Base-by-base conservation (phyloP, 2,329 filamentous ascomycete species). In the Aspergillus costaricaensis region DNA sequence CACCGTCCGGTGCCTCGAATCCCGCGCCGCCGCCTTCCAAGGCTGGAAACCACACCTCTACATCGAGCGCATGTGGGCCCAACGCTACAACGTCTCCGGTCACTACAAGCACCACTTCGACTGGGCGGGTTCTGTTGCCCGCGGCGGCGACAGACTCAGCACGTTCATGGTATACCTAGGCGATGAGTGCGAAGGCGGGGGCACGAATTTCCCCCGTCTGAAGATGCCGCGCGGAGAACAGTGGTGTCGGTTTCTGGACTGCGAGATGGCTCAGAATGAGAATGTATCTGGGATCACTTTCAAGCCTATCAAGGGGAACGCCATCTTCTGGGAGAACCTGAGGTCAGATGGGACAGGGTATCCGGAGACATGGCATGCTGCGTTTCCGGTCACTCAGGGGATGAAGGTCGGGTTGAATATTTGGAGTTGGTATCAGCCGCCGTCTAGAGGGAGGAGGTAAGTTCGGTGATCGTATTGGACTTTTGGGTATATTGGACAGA, bases 261-360 rank as follows among this genome's bases (percentile, higher is more conserved):
- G 47, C 25, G 23, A 25, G 3, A n/a, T 49, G 21, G 23, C 32
- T 36, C 32, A 36, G 12, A 36, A 15, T 15, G 41, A 44, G 10
- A 49, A 49, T 17, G 57, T 87, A 84, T 67, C 75, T 77, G 49
- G 85, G 0, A 77, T 87, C 1, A 85, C 82, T 0, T 88, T 88
- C 67, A 84, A 83, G 68, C 81, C 85, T 0, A 79, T 82, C 43
- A 79, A 79, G 59, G 83, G 85, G 0, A 85, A 85, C 74, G 86
- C 85, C 1, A 80, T 88, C 1, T 88, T 83, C 60, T 88, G 86
- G 86, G 82, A 84, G 74, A 88, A 88, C 70, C 76, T 87, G 59
- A 76, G 81, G 41, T 62, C 75, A 0, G 83, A 86, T 71, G 85
- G 85, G 2, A 77, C 74, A 21, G 85, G 84, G 12, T 85, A 85